Evolutionary conservation across 2,329 filamentous ascomycete genomes (phyloP), one percentile per base, ranked within the genome.

Genomic region (Blastomyces parvus): DNA sequence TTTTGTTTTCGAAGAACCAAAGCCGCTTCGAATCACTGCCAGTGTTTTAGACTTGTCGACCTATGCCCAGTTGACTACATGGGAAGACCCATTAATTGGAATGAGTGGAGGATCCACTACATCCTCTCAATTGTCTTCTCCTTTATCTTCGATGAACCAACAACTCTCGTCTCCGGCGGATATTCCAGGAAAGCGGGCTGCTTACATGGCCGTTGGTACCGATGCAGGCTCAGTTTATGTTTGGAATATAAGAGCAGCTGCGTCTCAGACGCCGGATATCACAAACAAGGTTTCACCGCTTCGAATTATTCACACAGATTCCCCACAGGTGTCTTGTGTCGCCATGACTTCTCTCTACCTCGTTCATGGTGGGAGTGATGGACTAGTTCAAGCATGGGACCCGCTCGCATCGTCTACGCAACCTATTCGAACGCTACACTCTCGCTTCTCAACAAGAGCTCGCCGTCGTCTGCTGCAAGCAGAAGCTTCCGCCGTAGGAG

Each of bases 361-460:
- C 19, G 89, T 97, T 7, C 90, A 96, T 73, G 94, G 94, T 59
- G 94, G 94, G 33, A 96, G 89, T 68, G 94, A 99, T 76, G 93
- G 94, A 0, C 83, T 97, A 2, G 93, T 96, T 4, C 94, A 97
- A 74, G 90, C 91, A 6, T 99, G 94, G 94, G 94, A 99, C 77
- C 90, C 89, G n/a, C 80, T 99, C 57, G 90, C 88, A 0, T 97
- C 93, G 1, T 88, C 83, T 0, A 76, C 82, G 22, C 86, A 88
- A 25, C 90, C 94, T 0, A 83, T 97, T 60, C 86, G 91, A 48
- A 97, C 91, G 0, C 81, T 99, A 62, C 92, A 96, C 72, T 90
- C 91, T 2, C 86, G 89, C 17, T 91, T 93, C 67, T 89, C 89
- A 1, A 88, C 89, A 8, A 86, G 91, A 36, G 88, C 92, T 60